Conservation (phyloP, 179 eudicot species). For the Patellifolia procumbens region DNA sequence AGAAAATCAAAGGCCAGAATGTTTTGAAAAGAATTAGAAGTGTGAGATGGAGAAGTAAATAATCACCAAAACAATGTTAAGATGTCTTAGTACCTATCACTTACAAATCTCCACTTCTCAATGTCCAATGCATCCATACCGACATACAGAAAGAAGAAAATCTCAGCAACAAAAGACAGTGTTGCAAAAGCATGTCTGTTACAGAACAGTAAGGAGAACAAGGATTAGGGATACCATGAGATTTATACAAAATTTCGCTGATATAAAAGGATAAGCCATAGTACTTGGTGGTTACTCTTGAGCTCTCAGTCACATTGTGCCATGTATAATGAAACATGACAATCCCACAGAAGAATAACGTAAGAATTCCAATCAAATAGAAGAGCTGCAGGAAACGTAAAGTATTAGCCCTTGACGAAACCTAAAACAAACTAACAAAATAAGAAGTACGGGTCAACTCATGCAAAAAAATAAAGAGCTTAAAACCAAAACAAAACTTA, state of each 20-base stretch:
- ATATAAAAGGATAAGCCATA: conserved; percentile 4
- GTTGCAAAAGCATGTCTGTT: conserved; percentile 93
- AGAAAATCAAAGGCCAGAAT: conserved; percentile 19
- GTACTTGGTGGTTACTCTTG: conserved; percentile 89
- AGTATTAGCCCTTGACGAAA: conserved; percentile 7
- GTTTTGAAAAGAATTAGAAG: no score
- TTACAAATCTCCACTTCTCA: conserved; percentile 87
- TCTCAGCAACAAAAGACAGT: conserved; percentile 83
- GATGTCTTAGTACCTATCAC: conserved; percentile 48
- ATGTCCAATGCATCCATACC: conserved; percentile 98
- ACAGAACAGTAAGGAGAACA: conserved; percentile 1
- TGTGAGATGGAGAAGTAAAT: no score
- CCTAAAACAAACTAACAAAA: neutral
- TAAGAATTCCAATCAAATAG: conserved; percentile 86
- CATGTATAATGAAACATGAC: conserved; percentile 98
- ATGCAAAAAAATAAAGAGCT: neutral
- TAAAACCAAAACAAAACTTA: neutral
- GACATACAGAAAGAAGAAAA: conserved; percentile 86
- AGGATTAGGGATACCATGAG: conserved; percentile 3
- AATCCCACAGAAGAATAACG: conserved; percentile 95
- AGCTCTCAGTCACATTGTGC: conserved; percentile 87
- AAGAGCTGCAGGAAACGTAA: conserved; percentile 61
- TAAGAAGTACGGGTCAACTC: neutral
- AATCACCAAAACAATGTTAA: conserved; percentile 3
- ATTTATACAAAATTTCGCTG: neutral